These are phyloP conservation scores for Candolleomyces eurysporus DNA, from an alignment of 768 basidiomycete species.

Conservation along the genomic window DNA sequence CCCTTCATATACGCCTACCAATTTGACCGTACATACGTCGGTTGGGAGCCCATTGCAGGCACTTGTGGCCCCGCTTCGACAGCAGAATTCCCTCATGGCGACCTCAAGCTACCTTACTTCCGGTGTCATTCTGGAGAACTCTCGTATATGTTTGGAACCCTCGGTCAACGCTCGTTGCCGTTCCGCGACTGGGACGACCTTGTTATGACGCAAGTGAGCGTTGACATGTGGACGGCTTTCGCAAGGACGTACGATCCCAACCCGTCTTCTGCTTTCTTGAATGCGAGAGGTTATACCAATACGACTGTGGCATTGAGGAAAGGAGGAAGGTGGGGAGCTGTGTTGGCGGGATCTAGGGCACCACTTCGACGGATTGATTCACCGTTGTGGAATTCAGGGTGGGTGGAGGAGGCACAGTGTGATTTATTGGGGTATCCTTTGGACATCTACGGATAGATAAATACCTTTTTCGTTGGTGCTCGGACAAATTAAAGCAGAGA, in stretches of 20 bases:
- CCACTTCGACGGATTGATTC: slow-evolving; percentile 34
- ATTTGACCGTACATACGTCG: slow-evolving; percentile 45
- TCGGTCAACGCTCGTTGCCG: slow-evolving; percentile 36
- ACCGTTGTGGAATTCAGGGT: slow-evolving; percentile 28
- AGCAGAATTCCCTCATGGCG: slow-evolving; percentile 40
- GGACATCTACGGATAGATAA: not conserved
- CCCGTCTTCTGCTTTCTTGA: slow-evolving; percentile 37
- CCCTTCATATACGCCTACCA: slow-evolving; percentile 42
- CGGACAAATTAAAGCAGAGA: not conserved
- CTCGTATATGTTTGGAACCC: slow-evolving; percentile 27
- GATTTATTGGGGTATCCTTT: slow-evolving; percentile 25
- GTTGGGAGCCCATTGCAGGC: slow-evolving; percentile 43
- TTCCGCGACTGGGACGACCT: slow-evolving; percentile 49
- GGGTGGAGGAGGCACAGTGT: slow-evolving; percentile 38
- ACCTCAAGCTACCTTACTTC: slow-evolving; percentile 47
- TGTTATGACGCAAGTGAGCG: slow-evolving; percentile 38
- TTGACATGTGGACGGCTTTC: slow-evolving; percentile 48
- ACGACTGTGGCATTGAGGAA: slow-evolving; percentile 27
- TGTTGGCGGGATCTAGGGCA: slow-evolving; percentile 22
- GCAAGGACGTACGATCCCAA: slow-evolving; percentile 49
- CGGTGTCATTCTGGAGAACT: slow-evolving; percentile 38
- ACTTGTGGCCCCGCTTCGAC: slow-evolving; percentile 43
- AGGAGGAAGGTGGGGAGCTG: slow-evolving; percentile 33
- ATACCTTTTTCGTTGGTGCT: too few species aligned
- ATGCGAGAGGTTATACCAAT: slow-evolving; percentile 38